Conservation (phyloP, 2,329 filamentous ascomycete species). For the Ascochyta pisi region DNA sequence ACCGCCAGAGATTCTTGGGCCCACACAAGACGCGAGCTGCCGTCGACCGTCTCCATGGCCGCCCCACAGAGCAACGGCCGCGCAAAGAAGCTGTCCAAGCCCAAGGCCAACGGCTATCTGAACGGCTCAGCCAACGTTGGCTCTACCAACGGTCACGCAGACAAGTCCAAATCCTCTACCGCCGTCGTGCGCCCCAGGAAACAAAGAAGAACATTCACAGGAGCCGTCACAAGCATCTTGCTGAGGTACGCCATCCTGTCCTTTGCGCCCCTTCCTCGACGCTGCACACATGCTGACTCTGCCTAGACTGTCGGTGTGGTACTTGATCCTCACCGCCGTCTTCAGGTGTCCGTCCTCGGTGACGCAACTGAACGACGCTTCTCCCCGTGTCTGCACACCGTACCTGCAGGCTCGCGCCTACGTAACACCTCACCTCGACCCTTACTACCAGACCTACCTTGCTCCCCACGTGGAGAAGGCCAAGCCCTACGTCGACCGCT, state of each 20-base stretch:
- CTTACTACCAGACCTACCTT: conserved; percentile 85
- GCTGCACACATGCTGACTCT: conserved; percentile 16
- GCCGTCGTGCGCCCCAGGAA: conserved; percentile 26
- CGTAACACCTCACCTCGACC: conserved; percentile 76
- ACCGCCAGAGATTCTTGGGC: conserved; percentile 2
- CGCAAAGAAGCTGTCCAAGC: conserved; percentile 45
- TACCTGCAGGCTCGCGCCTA: conserved; percentile 73
- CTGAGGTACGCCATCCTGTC: conserved; percentile 31
- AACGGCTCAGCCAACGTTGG: conserved; percentile 32
- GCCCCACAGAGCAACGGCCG: conserved; percentile 44
- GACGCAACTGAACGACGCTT: conserved; percentile 70
- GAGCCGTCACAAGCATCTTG: conserved; percentile 41
- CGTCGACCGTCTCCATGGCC: conserved; percentile 42
- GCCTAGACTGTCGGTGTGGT: conserved; percentile 77
- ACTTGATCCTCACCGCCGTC: conserved; percentile 77
- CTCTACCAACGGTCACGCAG: conserved; percentile 33
- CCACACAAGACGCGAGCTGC: conserved; percentile 25
- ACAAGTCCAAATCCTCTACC: conserved; percentile 33
- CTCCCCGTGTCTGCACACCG: conserved; percentile 81
- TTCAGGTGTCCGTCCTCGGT: conserved; percentile 80
- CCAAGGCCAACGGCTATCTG: conserved; percentile 32
- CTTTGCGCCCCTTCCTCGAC: too few relatives aligned
- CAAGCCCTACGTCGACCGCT: conserved; percentile 71
- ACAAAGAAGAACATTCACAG: conserved; percentile 30
- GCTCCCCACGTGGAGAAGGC: conserved; percentile 80